phyloP scores from a whole-genome alignment of 164 flowering plant genomes.

The Stephania japonica region DNA sequence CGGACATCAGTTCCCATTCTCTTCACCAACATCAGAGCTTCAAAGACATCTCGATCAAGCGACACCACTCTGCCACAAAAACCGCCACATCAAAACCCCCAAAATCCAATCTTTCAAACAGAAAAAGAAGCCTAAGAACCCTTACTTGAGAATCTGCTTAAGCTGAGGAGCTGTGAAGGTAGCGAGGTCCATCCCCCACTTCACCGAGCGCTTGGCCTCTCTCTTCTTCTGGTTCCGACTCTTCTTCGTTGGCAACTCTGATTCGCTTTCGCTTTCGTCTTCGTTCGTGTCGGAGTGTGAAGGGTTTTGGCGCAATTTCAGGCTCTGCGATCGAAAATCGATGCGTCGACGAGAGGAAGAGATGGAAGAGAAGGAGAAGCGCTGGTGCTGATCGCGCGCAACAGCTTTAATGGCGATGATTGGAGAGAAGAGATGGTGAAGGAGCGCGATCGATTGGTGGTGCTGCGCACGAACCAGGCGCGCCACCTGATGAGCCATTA shows the following conservation, averaged over 20 bases:
- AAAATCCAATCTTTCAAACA: background rate
- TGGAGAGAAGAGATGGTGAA: slow-evolving; percentile 10
- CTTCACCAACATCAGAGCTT: slow-evolving; percentile 81
- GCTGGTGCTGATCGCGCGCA: background rate
- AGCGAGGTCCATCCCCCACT: slow-evolving; percentile 89
- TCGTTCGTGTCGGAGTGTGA: slow-evolving; percentile 5
- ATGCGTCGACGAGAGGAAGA: slow-evolving; percentile 22
- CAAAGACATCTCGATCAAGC: slow-evolving; percentile 57
- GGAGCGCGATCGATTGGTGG: slow-evolving; percentile 17
- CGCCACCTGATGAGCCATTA: slow-evolving; percentile 33
- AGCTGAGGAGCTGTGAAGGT: slow-evolving; percentile 63
- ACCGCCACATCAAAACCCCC: background rate
- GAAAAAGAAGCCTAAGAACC: background rate
- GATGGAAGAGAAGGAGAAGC: slow-evolving; percentile 10
- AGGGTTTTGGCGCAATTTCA: slow-evolving; percentile 22
- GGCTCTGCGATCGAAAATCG: slow-evolving; percentile 34
- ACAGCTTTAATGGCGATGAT: slow-evolving; percentile 5
- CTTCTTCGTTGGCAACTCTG: slow-evolving; percentile 30
- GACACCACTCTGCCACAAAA: slow-evolving; percentile 47
- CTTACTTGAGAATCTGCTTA: slow-evolving; percentile 64
- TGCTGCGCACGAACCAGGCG: slow-evolving; percentile 30
- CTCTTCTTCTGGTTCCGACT: slow-evolving; percentile 84
- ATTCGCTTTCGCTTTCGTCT: slow-evolving; percentile 22
- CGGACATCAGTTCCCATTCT: slow-evolving; percentile 58
- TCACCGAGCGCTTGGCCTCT: slow-evolving; percentile 71